A percentile compares a stretch with the other conserved stretches of the same genome.
phyloP scores from a whole-genome alignment of 495 filamentous ascomycete genomes.

The Penicillium pancosmium region DNA sequence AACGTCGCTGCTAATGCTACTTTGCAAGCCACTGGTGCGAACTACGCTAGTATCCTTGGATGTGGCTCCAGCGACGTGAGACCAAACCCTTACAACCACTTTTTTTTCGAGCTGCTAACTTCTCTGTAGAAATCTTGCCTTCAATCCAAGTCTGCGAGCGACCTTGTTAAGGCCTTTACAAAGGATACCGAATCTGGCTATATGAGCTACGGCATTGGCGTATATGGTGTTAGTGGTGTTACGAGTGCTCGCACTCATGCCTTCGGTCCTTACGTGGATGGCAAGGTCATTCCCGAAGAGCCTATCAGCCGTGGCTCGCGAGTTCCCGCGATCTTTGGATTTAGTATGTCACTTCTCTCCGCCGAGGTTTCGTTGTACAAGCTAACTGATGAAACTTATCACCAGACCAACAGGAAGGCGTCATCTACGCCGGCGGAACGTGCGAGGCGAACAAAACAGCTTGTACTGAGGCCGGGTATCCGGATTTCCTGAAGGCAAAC shows the following conservation, averaged over 20 bases:
- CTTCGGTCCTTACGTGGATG: slow-evolving; percentile 29
- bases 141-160: background rate
- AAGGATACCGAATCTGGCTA: background rate
- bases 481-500: slow-evolving; percentile 17
- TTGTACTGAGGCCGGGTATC: background rate
- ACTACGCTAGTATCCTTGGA: background rate
- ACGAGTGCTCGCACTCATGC: slow-evolving; percentile 1
- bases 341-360: slow-evolving; percentile 3
- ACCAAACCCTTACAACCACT: background rate
- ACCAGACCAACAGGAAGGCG: too few relatives aligned
- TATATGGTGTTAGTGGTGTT: background rate
- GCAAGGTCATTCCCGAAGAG: slow-evolving; percentile 35
- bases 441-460: background rate
- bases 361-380: background rate
- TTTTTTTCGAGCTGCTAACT: background rate
- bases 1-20: background rate
- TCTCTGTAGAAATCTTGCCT: background rate
- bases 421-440: too few relatives aligned
- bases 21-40: background rate
- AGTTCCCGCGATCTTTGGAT: slow-evolving; percentile 42
- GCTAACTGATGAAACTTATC: background rate
- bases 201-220: background rate
- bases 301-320: slow-evolving; percentile 32
- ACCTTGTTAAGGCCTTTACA: background rate
- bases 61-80: background rate